phyloP scores from a whole-genome alignment of 2,329 filamentous ascomycete species.

The Acarospora socialis region DNA sequence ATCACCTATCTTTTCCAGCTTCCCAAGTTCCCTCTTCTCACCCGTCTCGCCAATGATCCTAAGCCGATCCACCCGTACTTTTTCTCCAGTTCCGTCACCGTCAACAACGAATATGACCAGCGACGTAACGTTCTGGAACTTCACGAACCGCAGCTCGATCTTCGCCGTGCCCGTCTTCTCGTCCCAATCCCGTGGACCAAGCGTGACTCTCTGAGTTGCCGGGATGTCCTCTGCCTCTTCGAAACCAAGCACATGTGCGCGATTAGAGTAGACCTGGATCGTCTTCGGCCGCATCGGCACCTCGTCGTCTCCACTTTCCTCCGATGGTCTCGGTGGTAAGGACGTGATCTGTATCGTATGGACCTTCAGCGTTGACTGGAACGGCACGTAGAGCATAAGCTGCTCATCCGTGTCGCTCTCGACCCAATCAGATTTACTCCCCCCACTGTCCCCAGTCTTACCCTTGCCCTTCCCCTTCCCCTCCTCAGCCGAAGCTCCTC shows the following conservation, averaged over 20 bases:
- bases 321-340: conserved; percentile 40
- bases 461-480: conserved; percentile 37
- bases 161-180: conserved; percentile 53
- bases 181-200: conserved; percentile 70
- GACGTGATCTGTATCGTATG: conserved; percentile 83
- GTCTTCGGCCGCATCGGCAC: conserved; percentile 66
- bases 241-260: conserved; percentile 80
- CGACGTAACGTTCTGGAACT: conserved; percentile 88
- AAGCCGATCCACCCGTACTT: conserved; percentile 53
- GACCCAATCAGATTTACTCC: conserved; percentile 61
- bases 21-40: conserved; percentile 84
- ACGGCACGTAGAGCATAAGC: conserved; percentile 81
- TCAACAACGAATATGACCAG: conserved; percentile 80
- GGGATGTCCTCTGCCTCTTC: conserved; percentile 82
- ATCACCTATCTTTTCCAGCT: conserved; percentile 86
- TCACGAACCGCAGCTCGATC: conserved; percentile 72
- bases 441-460: conserved; percentile 31
- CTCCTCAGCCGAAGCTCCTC: conserved; percentile 42
- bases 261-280: conserved; percentile 77
- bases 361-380: conserved; percentile 75
- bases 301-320: conserved; percentile 54
- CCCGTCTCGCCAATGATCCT: conserved; percentile 73
- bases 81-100: conserved; percentile 70
- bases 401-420: conserved; percentile 97
- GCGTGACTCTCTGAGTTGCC: conserved; percentile 63